Conservation (phyloP, 1,284 basidiomycete species). For the Leccinum subatratum region DNA sequence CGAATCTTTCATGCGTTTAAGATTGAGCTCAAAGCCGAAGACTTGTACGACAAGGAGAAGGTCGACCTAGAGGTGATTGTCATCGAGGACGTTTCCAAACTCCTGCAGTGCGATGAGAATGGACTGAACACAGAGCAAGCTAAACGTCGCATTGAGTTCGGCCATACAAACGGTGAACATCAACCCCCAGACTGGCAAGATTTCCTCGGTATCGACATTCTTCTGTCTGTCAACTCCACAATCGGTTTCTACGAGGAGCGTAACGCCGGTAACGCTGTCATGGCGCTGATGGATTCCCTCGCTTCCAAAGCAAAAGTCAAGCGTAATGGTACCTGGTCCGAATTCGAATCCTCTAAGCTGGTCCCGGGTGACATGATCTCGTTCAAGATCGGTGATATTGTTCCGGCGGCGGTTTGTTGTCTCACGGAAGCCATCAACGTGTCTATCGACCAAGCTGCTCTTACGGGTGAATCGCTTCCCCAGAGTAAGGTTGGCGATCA, state of each 20-base stretch:
- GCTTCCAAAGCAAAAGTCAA: constrained; percentile 94
- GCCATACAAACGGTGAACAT: constrained; percentile 89
- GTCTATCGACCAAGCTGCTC: constrained; percentile 93
- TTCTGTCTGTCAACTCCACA: constrained; percentile 90
- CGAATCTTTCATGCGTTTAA: constrained; percentile 26
- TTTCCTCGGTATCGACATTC: constrained; percentile 93
- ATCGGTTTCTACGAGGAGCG: constrained; percentile 99
- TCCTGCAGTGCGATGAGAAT: constrained; percentile 82
- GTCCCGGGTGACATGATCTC: constrained; percentile 93
- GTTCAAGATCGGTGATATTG: constrained; percentile 98
- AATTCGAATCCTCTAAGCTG: constrained; percentile 83
- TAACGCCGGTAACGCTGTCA: constrained; percentile 96
- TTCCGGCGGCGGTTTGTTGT: constrained; percentile 93
- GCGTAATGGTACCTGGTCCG: constrained; percentile 77
- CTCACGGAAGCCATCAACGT: constrained; percentile 93
- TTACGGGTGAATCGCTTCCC: constrained; percentile 94
- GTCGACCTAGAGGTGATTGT: constrained; percentile 97
- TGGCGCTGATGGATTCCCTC: constrained; percentile 98
- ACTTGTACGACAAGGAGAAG: constrained; percentile 98
- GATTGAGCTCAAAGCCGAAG: constrained; percentile 90
- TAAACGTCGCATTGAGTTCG: constrained; percentile 84
- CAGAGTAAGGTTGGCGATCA: constrained; percentile 85
- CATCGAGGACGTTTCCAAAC: constrained; percentile 94
- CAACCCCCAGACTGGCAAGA: constrained; percentile 93
- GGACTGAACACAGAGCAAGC: constrained; percentile 80